Evolutionary conservation across 1,139 yeast genomes (phyloP).

Genomic region (Suhomyces taliae): DNA sequence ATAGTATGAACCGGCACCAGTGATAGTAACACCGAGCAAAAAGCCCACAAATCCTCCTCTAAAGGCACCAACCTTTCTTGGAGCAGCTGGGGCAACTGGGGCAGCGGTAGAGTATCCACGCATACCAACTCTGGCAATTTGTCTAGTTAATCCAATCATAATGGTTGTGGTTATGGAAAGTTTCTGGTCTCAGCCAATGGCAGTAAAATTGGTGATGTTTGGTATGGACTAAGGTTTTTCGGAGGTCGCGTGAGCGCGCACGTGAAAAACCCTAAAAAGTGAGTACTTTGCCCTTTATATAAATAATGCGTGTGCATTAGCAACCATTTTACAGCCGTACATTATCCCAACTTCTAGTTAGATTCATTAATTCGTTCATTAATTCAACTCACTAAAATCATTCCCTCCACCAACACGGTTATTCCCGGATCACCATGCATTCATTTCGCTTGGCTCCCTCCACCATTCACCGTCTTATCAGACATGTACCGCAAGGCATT

Average conservation of each 20-base stretch:
- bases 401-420: too few species aligned
- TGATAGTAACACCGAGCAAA: constrained; percentile 68
- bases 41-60: constrained; percentile 76
- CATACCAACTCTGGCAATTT: constrained; percentile 18
- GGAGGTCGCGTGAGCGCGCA: not conserved
- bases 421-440: not conserved
- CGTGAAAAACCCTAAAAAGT: not conserved
- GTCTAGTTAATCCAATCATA: constrained; percentile 23
- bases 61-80: constrained; percentile 54
- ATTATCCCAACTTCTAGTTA: not conserved
- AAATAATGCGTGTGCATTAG: not conserved
- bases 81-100: constrained; percentile 24
- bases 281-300: not conserved
- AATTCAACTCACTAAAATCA: too few species aligned
- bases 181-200: not conserved
- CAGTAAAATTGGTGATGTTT: not conserved
- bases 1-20: constrained; percentile 77
- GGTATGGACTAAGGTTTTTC: too few species aligned
- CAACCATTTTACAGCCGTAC: not conserved
- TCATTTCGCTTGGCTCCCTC: not conserved
- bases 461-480: too few species aligned
- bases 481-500: too few species aligned
- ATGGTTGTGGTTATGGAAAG: not conserved
- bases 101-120: constrained; percentile 38
- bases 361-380: too few species aligned